Percentiles rank a stretch among this genome's conserved stretches.
phyloP scores from a whole-genome alignment of 2,329 filamentous ascomycete species.

The Aspergillus fijiensis region DNA sequence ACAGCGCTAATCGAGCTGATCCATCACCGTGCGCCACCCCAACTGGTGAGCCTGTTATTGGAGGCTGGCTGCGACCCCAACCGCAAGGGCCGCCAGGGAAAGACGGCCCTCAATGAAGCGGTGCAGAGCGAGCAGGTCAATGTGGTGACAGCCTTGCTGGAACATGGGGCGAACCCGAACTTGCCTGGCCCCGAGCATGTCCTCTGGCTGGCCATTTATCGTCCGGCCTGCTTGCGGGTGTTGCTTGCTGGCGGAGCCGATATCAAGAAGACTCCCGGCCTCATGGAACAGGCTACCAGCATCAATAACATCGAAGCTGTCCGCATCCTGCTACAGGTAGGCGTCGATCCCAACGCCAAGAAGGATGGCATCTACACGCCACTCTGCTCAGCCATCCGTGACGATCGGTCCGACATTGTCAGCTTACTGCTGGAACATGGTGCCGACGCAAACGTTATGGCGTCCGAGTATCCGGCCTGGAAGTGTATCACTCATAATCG shows the following conservation, averaged over 20 bases:
- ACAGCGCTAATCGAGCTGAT: conserved; percentile 62
- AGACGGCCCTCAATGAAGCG: conserved; percentile 63
- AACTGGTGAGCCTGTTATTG: conserved; percentile 60
- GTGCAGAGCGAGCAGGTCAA: conserved; percentile 58
- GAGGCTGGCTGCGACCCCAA: conserved; percentile 61
- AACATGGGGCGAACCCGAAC: conserved; percentile 66
- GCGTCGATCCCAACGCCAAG: conserved; percentile 61
- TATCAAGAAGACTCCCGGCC: conserved; percentile 58
- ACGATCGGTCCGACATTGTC: conserved; percentile 63
- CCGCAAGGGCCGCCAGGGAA: conserved; percentile 60
- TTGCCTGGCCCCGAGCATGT: conserved; percentile 68
- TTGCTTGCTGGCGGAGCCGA: conserved; percentile 62
- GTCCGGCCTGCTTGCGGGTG: conserved; percentile 58
- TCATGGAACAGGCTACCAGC: conserved; percentile 64
- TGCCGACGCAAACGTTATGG: conserved; percentile 55
- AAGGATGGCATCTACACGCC: conserved; percentile 69
- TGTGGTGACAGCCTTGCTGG: conserved; percentile 54
- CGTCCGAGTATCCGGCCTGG: conserved; percentile 65
- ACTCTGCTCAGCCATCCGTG: conserved; percentile 66
- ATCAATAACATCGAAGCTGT: conserved; percentile 65
- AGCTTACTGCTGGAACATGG: conserved; percentile 56
- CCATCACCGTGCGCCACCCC: conserved; percentile 56
- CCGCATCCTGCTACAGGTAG: conserved; percentile 56
- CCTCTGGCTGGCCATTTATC: conserved; percentile 64
- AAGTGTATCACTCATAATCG: conserved; percentile 68